Evolutionary conservation across 108 stramenopile species (phyloP), one percentile per base, ranked within the genome.

Genomic region (Cyclotella sp.): DNA sequence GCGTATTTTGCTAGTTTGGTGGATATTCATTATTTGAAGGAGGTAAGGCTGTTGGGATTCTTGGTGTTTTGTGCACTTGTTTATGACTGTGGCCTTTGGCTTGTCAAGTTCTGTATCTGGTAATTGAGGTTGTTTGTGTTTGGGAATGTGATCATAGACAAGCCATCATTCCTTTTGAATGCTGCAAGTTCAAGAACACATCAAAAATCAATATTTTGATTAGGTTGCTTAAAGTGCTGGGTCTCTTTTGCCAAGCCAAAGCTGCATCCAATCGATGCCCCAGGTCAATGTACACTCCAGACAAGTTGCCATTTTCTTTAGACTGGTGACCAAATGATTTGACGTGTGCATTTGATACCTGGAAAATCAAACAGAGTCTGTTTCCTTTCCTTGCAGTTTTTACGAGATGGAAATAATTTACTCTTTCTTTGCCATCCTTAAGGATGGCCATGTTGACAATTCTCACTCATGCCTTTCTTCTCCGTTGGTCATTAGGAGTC

Each of bases 1-100:
- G 92, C 79, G 16, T 95, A 91, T 72, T 93, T 86, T 70, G 84
- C 71, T 22, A 88, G 87, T 58, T 70, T 95, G 67, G 69, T 90
- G 45, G 84, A 93, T 71, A 77, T 93, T 15, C 78, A 93, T 63
- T 95, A 87, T 72, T 47, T 86, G 76, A 76, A 88, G 75, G 84
- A 89, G 84, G 87, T 88, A 61, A 79, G 89, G 30, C 16, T 29
- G 27, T 19, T 14, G 29, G 53, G 13, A 18, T 66, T 53, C 40
- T 44, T 66, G 28, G 11, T 43, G 66, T 34, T 68, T 47, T 41
- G 12, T 49, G 46, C 3, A 42, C 18, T 64, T 39, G 19, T 64
- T 2, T 22, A 29, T 29, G 39, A 41, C 21, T 12, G 21, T 13
- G 28, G 47, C 15, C n/a, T 16, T 49, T 16, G 15, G 3, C 9